These are phyloP conservation scores for Trichoderma afroharzianum DNA, from an alignment of 2,329 filamentous ascomycete genomes.

Conservation along the genomic window DNA sequence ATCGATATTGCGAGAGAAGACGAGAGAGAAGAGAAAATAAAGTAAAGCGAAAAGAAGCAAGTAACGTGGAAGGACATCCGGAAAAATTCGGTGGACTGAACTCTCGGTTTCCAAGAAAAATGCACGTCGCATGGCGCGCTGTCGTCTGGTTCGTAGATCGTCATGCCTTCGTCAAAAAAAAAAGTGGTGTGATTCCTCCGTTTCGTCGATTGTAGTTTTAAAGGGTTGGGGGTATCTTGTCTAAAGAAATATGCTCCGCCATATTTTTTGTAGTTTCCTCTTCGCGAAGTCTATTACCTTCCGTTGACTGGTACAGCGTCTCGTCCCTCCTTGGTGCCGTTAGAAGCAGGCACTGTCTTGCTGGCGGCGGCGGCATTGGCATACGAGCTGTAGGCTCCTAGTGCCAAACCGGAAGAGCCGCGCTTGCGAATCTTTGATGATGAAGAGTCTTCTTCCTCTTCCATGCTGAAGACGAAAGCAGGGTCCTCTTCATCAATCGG, in stretches of 20 bases:
- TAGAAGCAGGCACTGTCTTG: slow-evolving; percentile 25
- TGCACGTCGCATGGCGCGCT: slow-evolving; percentile 1
- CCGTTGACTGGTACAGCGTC: slow-evolving; percentile 31
- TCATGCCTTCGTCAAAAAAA: slow-evolving; percentile 12
- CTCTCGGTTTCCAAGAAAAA: neutral
- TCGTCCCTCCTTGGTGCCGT: slow-evolving; percentile 29
- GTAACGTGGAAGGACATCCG: neutral
- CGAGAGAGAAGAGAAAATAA: neutral
- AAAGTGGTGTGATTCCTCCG: slow-evolving; percentile 1
- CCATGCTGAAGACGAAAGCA: slow-evolving; percentile 64
- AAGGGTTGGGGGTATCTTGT: slow-evolving; percentile 6
- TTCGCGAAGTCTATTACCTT: slow-evolving; percentile 25
- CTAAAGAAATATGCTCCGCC: slow-evolving; percentile 12
- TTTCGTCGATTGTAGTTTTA: slow-evolving; percentile 10
- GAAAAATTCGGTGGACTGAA: neutral
- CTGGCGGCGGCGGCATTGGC: slow-evolving; percentile 33
- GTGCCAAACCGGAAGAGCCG: slow-evolving; percentile 41
- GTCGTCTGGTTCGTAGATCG: slow-evolving; percentile 16
- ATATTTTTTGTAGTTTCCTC: neutral
- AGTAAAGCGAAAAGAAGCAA: neutral
- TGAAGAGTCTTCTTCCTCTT: slow-evolving; percentile 55
- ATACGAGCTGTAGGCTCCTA: slow-evolving; percentile 39
- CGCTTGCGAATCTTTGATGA: slow-evolving; percentile 46
- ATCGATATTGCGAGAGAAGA: slow-evolving; percentile 12
- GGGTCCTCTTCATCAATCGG: slow-evolving; percentile 64